These are phyloP conservation scores for Cardamine resedifolia DNA, from an alignment of 345 rosid genomes.

Conservation along the genomic window DNA sequence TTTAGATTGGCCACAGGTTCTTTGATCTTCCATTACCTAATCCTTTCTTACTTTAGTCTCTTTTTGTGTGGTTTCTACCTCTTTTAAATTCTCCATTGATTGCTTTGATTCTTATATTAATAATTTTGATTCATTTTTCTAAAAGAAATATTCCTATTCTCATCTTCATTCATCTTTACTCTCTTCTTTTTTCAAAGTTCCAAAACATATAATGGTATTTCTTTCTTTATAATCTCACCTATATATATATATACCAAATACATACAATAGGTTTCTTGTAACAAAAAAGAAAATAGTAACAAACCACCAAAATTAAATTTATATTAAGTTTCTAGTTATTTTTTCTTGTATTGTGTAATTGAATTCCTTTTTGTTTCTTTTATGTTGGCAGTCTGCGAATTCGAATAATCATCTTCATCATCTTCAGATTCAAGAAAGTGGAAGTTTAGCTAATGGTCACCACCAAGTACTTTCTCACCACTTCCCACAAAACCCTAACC, in stretches of 20 bases:
- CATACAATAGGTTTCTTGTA: conserved; percentile 12
- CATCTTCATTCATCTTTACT: conserved; percentile 37
- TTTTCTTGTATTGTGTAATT: conserved; percentile 2
- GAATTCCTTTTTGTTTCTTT: background rate
- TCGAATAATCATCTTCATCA: conserved; percentile 32
- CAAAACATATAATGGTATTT: conserved; percentile 36
- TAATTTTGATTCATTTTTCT: conserved; percentile 32
- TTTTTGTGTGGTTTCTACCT: conserved; percentile 16
- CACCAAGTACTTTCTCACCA: conserved; percentile 33
- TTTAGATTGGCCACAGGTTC: conserved; percentile 44
- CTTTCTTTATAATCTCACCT: conserved; percentile 36
- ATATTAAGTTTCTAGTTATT: background rate
- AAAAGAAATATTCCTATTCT: conserved; percentile 42
- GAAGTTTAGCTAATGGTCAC: conserved; percentile 27
- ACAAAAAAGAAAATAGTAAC: background rate
- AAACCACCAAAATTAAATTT: conserved; percentile 7
- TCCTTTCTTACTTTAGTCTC: conserved; percentile 21
- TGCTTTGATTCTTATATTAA: conserved; percentile 37
- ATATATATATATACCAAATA: conserved; percentile 24
- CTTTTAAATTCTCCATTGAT: conserved; percentile 20
- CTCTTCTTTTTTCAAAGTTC: conserved; percentile 26
- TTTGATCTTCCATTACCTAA: conserved; percentile 31
- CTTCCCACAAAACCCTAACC: conserved; percentile 40
- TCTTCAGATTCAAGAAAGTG: conserved; percentile 37
- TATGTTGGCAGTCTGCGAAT: conserved; percentile 33